Conservation (phyloP, 495 filamentous ascomycete species). For the Aspergillus homomorphus region DNA sequence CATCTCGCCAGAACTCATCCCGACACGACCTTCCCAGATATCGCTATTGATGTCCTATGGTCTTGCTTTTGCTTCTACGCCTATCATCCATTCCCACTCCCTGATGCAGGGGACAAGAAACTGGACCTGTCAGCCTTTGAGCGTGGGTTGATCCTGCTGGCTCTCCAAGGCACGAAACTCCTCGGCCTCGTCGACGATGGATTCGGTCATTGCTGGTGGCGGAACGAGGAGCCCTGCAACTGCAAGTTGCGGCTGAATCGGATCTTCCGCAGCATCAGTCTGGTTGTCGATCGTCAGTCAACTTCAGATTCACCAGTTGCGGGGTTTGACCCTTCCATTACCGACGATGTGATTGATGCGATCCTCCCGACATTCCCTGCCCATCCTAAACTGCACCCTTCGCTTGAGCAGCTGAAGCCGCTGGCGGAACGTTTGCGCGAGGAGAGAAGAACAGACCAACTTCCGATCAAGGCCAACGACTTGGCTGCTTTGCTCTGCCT, state of each 20-base stretch:
- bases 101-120: not conserved
- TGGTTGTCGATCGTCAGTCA: too few species aligned
- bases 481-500: not conserved
- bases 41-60: not conserved
- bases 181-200: not conserved
- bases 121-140: slow-evolving; percentile 1
- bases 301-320: not conserved
- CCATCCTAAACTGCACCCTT: not conserved
- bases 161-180: not conserved
- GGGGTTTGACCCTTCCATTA: not conserved
- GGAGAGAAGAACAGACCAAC: not conserved
- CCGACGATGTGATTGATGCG: not conserved
- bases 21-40: not conserved
- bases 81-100: not conserved
- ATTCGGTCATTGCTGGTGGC: not conserved
- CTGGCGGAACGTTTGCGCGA: not conserved
- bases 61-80: slow-evolving; percentile 2
- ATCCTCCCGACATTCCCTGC: not conserved
- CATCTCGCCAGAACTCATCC: not conserved
- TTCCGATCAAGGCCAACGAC: not conserved
- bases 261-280: not conserved
- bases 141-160: not conserved
- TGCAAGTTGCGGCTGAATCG: not conserved
- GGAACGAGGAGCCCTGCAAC: not conserved
- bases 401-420: not conserved